Conservation (phyloP, 2,329 filamentous ascomycete species). For the Cytospora piceicola region DNA sequence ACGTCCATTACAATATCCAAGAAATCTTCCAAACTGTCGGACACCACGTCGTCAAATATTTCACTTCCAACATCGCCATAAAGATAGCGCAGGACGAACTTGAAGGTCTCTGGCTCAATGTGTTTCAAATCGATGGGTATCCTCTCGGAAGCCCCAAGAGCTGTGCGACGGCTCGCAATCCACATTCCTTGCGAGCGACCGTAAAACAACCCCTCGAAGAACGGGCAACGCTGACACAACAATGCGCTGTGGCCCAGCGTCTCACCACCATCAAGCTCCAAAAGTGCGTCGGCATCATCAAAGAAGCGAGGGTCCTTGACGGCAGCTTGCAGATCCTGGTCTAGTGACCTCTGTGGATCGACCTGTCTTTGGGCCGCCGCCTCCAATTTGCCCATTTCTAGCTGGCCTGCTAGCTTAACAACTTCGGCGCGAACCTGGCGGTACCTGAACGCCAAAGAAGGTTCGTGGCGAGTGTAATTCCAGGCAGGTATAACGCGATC, state of each 20-base stretch:
- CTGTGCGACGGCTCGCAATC: conserved; percentile 71
- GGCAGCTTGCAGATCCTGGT: conserved; percentile 71
- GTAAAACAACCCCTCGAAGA: conserved; percentile 87
- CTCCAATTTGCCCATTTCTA: conserved; percentile 75
- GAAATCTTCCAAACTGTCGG: conserved; percentile 77
- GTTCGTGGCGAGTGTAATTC: conserved; percentile 73
- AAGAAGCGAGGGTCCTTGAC: conserved; percentile 73
- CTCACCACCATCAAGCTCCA: conserved; percentile 78
- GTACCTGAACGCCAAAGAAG: conserved; percentile 70
- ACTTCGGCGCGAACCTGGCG: conserved; percentile 81
- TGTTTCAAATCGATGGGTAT: conserved; percentile 83
- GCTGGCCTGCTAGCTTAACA: conserved; percentile 78
- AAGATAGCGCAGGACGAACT: conserved; percentile 77
- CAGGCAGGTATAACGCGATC: conserved; percentile 83
- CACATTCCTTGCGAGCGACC: conserved; percentile 86
- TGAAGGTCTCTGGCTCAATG: conserved; percentile 72
- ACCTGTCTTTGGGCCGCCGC: conserved; percentile 76
- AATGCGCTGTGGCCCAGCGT: conserved; percentile 76
- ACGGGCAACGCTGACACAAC: conserved; percentile 83
- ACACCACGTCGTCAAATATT: conserved; percentile 77
- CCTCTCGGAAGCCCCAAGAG: conserved; percentile 41
- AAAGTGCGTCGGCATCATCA: conserved; percentile 75
- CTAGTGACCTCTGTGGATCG: conserved; percentile 64
- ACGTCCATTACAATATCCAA: conserved; percentile 90
- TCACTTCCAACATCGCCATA: conserved; percentile 83